Base-by-base conservation (phyloP, 768 basidiomycete species). In the Rhodotorula paludigena region DNA sequence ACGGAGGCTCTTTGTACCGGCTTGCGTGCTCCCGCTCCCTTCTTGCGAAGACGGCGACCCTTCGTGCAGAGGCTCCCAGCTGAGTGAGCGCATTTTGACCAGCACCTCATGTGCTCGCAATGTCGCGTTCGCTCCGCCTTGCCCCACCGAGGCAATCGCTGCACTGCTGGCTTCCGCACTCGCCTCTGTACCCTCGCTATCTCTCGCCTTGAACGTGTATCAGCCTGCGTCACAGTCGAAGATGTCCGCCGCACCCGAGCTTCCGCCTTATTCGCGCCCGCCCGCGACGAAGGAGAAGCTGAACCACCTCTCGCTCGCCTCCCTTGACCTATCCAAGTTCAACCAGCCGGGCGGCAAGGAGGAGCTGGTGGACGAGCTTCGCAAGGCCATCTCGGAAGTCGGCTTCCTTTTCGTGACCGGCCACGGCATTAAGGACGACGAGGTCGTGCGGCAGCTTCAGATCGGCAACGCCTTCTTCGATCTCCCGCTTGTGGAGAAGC, bases 341-440 rank as follows among this genome's bases (percentile, higher is more conserved):
- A 15, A 54, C 53, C 33, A 25, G 18, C 54, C 38, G 20, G 38
- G 54, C 25, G 73, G 75, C 23, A 74, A 71, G 59, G 65, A 66
- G 33, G 57, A 73, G 63, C 60, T 75, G 12, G 75, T 74, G 36
- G 57, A 71, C 36, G 66, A 68, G 25, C 67, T 76, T 21, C 63
- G 63, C 53, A 33, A 59, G 5, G 72, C 59, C 14, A 52, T 64
- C 16, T 28, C 32, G 35, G 28, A 49, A 20, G 47, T 59, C 44
- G 63, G 68, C 36, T 70, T 70, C 57, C 49, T 72, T 64, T 64
- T 66, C 30, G 78, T 82, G 33, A 75, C 77, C 52, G 77, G 77
- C 44, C 77, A 78, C 48, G 81, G 81, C 28, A 78, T 82, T 58
- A 56, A 69, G 30, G 78, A 81, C 60, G 79, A 80, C 18, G 76